phyloP scores from a whole-genome alignment of 225 moss, liverwort and hornwort genomes.

The Lunularia cruciata region DNA sequence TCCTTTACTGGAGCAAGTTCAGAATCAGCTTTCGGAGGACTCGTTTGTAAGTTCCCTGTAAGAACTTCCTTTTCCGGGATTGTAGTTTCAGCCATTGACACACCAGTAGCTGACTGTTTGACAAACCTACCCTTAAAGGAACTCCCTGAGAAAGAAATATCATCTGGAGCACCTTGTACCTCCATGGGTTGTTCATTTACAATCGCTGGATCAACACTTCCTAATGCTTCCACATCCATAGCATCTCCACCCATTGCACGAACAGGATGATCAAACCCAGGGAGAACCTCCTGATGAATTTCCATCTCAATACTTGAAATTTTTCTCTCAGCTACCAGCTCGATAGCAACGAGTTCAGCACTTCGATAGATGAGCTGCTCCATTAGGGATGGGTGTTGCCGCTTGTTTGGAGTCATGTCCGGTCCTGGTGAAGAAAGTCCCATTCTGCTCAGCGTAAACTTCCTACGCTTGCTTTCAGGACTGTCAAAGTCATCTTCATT shows the following conservation, averaged over 20 bases:
- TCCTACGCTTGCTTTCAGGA: slow-evolving; percentile 39
- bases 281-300: background rate
- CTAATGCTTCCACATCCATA: slow-evolving; percentile 4
- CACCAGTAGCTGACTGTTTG: background rate
- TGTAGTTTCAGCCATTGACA: background rate
- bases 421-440: background rate
- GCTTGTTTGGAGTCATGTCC: background rate
- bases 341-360: background rate
- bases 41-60: background rate
- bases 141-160: background rate
- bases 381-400: background rate
- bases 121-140: background rate
- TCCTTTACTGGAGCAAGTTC: background rate
- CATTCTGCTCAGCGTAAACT: background rate
- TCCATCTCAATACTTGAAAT: background rate
- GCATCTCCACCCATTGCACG: background rate
- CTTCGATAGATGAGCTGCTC: background rate
- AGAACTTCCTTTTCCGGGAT: background rate
- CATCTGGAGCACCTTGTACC: background rate
- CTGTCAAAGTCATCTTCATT: slow-evolving; percentile 12
- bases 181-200: background rate
- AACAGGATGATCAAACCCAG: background rate
- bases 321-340: background rate
- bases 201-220: too few relatives aligned
- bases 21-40: background rate